Evolutionary conservation across 2,329 filamentous ascomycete species (phyloP), one percentile per base, ranked within the genome.

Genomic region (Monilinia aucupariae): DNA sequence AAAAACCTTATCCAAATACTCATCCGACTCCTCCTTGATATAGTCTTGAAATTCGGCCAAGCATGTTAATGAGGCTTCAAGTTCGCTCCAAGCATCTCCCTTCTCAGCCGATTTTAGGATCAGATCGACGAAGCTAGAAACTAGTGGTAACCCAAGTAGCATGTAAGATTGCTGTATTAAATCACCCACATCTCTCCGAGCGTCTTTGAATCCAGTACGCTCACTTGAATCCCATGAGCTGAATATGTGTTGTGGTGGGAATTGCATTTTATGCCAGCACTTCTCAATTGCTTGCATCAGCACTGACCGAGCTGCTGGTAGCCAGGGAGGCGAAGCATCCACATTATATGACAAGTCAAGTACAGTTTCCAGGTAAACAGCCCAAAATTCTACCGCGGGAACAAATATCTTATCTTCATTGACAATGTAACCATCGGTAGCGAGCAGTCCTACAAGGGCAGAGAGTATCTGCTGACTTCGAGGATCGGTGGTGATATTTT

Each of bases 141-240:
- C 77, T 13, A 89, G 74, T 43, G 79, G 75, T 30, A 80, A 77
- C 0, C 84, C 85, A 49, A 82, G 80, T 20, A 88, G 75, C 3
- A 86, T 80, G 68, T 87, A 92, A 3, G 87, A 83, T 2, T 88
- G 85, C 68, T 91, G 85, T 34, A 94, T 78, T 58, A 94, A 81
- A 72, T 96, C 90, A 58, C 84, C 82, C n/a, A 92, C 86, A 70
- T 96, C 91, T 68, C 89, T 86, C 37, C 91, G 82, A 54, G 90
- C 90, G 63, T 89, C 86, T 59, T 81, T 79, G 74, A 92, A 92
- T 0, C 81, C 85, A 58, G 82, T 81, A 47, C 84, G 83, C 41
- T 90, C 86, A 30, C 84, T 83, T 5, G 85, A 85, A 66, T 90
- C 88, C 90, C 90, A 93, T 0, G 79, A 78, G 37, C 80, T 78